Conservation (phyloP, 2,329 filamentous ascomycete species). For the Penicillium nordicum region DNA sequence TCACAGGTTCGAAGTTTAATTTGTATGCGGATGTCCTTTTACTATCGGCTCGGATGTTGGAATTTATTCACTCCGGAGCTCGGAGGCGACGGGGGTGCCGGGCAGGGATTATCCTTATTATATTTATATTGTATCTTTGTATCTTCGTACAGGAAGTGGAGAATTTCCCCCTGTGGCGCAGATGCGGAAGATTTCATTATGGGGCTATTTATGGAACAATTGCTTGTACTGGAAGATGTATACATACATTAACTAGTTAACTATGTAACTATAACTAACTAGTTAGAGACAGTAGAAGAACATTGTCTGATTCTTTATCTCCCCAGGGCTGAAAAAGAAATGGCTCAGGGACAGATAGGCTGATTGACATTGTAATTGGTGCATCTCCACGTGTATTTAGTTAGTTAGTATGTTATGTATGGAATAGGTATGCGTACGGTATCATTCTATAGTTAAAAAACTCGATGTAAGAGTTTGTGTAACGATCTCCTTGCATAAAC, state of each 20-base stretch:
- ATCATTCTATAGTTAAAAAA: background rate
- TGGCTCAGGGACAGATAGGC: background rate
- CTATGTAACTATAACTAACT: too few relatives aligned
- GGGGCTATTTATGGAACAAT: constrained; percentile 4
- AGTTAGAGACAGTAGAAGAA: background rate
- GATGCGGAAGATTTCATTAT: background rate
- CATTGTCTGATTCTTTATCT: background rate
- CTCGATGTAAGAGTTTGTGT: background rate
- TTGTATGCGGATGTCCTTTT: background rate
- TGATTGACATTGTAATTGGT: background rate
- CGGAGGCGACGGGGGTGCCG: background rate
- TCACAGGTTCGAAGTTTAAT: background rate
- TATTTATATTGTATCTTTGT: background rate
- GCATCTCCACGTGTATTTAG: background rate
- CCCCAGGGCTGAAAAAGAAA: background rate
- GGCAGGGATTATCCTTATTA: background rate
- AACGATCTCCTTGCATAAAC: background rate
- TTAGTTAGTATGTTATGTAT: background rate
- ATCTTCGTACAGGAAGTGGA: background rate
- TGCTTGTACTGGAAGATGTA: background rate
- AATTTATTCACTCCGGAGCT: background rate
- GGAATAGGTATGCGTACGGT: background rate
- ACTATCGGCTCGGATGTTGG: background rate
- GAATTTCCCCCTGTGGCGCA: constrained; percentile 8
- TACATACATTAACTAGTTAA: too few relatives aligned